Evolutionary conservation across 2,329 filamentous ascomycete species (phyloP), one percentile per base, ranked within the genome.

Genomic region (Aspergillus awamori): DNA sequence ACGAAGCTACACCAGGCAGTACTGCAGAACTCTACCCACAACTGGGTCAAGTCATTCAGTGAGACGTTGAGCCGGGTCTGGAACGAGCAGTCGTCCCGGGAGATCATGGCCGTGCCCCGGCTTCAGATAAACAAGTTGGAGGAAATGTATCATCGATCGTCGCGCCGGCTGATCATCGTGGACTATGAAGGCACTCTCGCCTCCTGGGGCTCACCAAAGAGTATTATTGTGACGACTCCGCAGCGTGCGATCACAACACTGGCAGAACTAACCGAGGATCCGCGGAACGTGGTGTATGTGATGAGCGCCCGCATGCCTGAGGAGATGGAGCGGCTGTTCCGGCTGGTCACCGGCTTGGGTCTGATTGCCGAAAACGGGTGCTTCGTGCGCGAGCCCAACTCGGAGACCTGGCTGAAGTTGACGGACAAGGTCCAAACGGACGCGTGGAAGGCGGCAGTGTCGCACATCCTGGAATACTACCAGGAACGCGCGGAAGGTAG

Each of bases 281-380:
- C 89, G 22, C 87, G 85, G 63, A 98, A 98, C 71, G 87, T 88
- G 1, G 90, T 98, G 26, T 98, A 97, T 70, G 88, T 98, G 66
- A 98, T 97, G 92, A 97, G 92, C 58, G 89, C 91, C 8, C 88
- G 92, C 36, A 90, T 89, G 67, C 91, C 93, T 0, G 91, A 96
- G 69, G 93, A 97, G 70, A 87, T 97, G 36, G 92, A 97, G 67
- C 87, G 89, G 4, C 83, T 96, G 1, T 97, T 98, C 82, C 88
- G 89, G 56, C 86, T 90, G 24, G 89, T 97, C 1, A 90, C 91
- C 5, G 89, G 90, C 62, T 81, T 97, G 3, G 95, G 95, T 2
- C 82, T 98, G 4, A 96, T 98, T 65, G 94, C 94, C 0, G 94
- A 98, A 78, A 97, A 97, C 66, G 94, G 94, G 2, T 96, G 92